Evolutionary conservation across 192 early-diverging fungal species (phyloP).

Genomic region (Anaeromyces robustus): DNA sequence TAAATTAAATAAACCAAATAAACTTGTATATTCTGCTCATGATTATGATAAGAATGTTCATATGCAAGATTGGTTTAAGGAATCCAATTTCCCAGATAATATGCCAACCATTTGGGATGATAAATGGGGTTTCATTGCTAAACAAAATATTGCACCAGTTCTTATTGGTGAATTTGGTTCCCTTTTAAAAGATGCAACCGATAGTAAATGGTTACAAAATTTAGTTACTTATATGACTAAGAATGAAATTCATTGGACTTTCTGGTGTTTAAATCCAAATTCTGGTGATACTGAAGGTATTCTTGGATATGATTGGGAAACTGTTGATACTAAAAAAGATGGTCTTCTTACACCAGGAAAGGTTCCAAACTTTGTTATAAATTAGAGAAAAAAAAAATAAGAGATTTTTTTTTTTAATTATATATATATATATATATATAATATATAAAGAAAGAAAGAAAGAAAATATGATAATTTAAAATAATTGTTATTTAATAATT

Average conservation of each 20-base stretch:
- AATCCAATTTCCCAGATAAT: conserved; percentile 14
- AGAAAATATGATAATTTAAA: too few species aligned
- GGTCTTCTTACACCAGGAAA: too few species aligned
- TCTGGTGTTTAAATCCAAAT: conserved; percentile 19
- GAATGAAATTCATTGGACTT: conserved; percentile 8
- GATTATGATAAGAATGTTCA: conserved; percentile 6
- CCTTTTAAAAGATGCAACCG: conserved; percentile 7
- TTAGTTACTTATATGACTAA: conserved; percentile 10
- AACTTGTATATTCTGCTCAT: conserved; percentile 7
- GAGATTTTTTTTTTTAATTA: too few species aligned
- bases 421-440: too few species aligned
- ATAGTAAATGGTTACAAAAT: conserved; percentile 5
- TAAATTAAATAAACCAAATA: conserved; percentile 5
- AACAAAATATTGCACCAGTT: conserved; percentile 10
- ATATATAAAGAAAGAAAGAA: too few species aligned
- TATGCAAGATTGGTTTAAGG: conserved; percentile 11
- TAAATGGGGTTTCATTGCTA: conserved; percentile 11
- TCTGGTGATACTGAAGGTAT: conserved; percentile 18
- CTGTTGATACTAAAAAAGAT: neutral
- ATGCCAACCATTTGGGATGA: conserved; percentile 11
- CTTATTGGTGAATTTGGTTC: conserved; percentile 17
- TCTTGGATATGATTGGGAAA: conserved; percentile 9
- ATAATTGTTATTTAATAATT: too few species aligned
- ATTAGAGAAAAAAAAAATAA: too few species aligned
- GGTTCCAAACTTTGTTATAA: too few species aligned